Conservation (phyloP, 2,329 filamentous ascomycete genomes). For the Monilinia vaccinii-corymbosi region DNA sequence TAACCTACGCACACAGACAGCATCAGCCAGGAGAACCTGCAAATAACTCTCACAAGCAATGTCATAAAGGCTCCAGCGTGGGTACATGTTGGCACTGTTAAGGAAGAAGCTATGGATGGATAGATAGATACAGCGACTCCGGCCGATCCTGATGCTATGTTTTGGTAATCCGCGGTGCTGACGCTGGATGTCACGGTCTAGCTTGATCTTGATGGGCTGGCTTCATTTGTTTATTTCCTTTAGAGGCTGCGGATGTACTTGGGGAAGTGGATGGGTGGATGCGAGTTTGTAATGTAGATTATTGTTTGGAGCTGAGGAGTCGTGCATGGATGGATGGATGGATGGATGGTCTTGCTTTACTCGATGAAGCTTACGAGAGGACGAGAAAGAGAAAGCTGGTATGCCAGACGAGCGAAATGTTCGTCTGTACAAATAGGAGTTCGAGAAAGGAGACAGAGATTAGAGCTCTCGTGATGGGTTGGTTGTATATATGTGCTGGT, state of each 20-base stretch:
- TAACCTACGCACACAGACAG: conserved; percentile 16
- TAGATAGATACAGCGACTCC: conserved; percentile 20
- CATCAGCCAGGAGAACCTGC: conserved; percentile 29
- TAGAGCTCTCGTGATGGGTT: conserved; percentile 45
- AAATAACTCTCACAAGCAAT: conserved; percentile 27
- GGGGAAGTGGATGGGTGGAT: conserved; percentile 5
- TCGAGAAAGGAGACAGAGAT: conserved; percentile 39
- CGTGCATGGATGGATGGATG: conserved; percentile 30
- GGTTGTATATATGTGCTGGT: conserved; percentile 53
- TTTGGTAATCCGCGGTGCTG: conserved; percentile 30
- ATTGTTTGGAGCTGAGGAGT: too few relatives aligned
- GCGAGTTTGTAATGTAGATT: too few relatives aligned
- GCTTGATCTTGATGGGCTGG: conserved; percentile 23
- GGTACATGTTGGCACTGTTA: conserved; percentile 30
- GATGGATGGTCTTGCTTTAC: conserved; percentile 47
- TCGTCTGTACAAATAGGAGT: conserved; percentile 34
- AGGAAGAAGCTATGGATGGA: conserved; percentile 14
- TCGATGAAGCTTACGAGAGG: conserved; percentile 44
- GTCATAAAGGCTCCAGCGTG: conserved; percentile 29
- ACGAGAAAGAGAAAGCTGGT: conserved; percentile 32
- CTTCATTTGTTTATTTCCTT: conserved; percentile 30
- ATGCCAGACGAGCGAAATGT: conserved; percentile 33
- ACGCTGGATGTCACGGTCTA: conserved; percentile 32
- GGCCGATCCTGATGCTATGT: conserved; percentile 30
- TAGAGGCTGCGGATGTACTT: conserved; percentile 28